Conservation (phyloP, 768 basidiomycete genomes). For the Chalciporus sphaerocephalus region DNA sequence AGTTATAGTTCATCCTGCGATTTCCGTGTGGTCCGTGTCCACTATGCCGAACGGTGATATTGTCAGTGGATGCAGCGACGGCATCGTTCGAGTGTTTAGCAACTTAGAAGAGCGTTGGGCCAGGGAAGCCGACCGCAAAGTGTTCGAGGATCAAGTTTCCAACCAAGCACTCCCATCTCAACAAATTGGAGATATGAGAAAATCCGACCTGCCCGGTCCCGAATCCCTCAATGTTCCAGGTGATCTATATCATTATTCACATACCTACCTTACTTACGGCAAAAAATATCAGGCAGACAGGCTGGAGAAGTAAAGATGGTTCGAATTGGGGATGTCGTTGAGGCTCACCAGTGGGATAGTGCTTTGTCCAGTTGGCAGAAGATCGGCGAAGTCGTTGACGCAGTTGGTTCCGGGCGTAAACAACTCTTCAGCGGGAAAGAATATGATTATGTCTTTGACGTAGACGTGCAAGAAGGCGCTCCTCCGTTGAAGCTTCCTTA, state of each 20-base stretch:
- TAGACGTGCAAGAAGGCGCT: slow-evolving; percentile 89
- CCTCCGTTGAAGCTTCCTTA: slow-evolving; percentile 94
- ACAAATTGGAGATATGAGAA: slow-evolving; percentile 90
- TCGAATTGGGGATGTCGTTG: slow-evolving; percentile 71
- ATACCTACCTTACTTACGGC: slow-evolving; percentile 4
- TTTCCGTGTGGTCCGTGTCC: slow-evolving; percentile 95
- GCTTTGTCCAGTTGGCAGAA: slow-evolving; percentile 75
- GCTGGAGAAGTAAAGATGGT: slow-evolving; percentile 93
- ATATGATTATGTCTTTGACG: slow-evolving; percentile 99
- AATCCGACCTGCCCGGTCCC: slow-evolving; percentile 80
- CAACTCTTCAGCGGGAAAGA: slow-evolving; percentile 91
- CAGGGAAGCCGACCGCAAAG: slow-evolving; percentile 54
- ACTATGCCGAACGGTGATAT: slow-evolving; percentile 89
- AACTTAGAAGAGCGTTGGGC: slow-evolving; percentile 70
- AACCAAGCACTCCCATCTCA: slow-evolving; percentile 78
- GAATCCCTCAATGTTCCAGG: slow-evolving; percentile 76
- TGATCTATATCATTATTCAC: slow-evolving; percentile 22
- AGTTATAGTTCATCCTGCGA: slow-evolving; percentile 87
- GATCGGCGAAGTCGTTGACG: slow-evolving; percentile 94
- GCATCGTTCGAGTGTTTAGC: slow-evolving; percentile 83
- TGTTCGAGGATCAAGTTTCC: slow-evolving; percentile 72
- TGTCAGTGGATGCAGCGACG: slow-evolving; percentile 88
- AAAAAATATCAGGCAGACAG: slow-evolving; percentile 63
- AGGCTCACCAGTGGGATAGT: slow-evolving; percentile 94
- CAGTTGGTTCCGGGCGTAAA: slow-evolving; percentile 84